Evolutionary conservation across 306 rosid genomes (phyloP), one percentile per base, ranked within the genome.

Genomic region (Acacia crassicarpa): DNA sequence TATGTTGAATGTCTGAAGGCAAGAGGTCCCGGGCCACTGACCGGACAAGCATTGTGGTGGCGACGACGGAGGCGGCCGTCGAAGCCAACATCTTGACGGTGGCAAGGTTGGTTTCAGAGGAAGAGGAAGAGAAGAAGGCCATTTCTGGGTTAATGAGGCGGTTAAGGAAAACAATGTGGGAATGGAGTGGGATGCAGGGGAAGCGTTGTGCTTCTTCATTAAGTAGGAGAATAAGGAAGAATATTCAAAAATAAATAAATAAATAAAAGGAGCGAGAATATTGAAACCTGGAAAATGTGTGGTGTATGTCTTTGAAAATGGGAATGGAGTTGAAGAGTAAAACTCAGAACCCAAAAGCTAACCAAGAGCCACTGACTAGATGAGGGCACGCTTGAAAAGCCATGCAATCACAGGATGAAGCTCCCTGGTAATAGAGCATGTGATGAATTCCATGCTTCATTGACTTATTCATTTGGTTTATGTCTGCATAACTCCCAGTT

Each of bases 21-120:
- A 92, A 15, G 40, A 92, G 67, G 10, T 94, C 94, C 30, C 62
- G 80, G 38, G 85, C 88, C 6, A 94, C 41, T 1, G 96, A 85
- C 7, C 93, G 89, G 75, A 77, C 72, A 0, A 92, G 32, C 89
- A 94, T 74, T 38, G 85, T 75, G 5, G 98, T 89, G 78, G 91
- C 90, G 4, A 93, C 89, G 8, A 87, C 51, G 6, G 98, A 87
- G 51, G 92, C 95, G 0, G 87, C 96, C 0, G 88, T 59, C 0
- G 98, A 77, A 38, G 92, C 77, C 19, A 90, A 16, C 0, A 87
- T 61, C 81, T 91, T 94, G 69, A 93, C 94, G 0, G 93, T 82
- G 14, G 90, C 84, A 4, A 90, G 74, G 30, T 85, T 79, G 67
- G 84, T 41, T 14, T 88, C 88, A 4, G 87, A 25, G 3, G 85